phyloP scores from a whole-genome alignment of 768 basidiomycete species.

The Dentipellis fragilis region DNA sequence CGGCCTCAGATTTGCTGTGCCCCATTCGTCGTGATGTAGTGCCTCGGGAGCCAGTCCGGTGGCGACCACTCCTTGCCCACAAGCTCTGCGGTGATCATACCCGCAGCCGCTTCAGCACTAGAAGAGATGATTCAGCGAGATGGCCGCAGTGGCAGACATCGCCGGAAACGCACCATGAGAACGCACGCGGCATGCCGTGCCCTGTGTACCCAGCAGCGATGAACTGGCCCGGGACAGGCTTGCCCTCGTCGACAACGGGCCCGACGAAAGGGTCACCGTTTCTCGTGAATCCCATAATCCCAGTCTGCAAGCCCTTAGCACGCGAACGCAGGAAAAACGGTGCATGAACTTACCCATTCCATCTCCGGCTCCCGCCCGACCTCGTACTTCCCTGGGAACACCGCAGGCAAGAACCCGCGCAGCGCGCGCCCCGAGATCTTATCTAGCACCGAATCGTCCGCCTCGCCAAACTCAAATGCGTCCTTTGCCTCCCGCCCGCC shows the following conservation, averaged over 20 bases:
- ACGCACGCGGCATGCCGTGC: conserved; percentile 75
- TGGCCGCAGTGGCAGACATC: not conserved
- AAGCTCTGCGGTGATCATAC: conserved; percentile 47
- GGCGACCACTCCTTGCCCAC: conserved; percentile 31
- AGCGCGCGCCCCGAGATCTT: conserved; percentile 36
- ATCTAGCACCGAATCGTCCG: conserved; percentile 51
- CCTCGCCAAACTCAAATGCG: conserved; percentile 37
- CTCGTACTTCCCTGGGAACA: conserved; percentile 48
- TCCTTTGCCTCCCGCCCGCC: conserved; percentile 47
- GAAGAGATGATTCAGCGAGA: not conserved
- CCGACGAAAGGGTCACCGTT: conserved; percentile 58
- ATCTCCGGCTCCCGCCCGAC: conserved; percentile 45
- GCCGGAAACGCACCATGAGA: conserved; percentile 44
- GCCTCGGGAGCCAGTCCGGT: conserved; percentile 54
- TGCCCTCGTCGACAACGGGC: conserved; percentile 10
- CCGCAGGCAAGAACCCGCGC: conserved; percentile 45
- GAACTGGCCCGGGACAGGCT: conserved; percentile 45
- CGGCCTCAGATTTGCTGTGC: not conserved
- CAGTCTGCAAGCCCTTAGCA: conserved; percentile 39
- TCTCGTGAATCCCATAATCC: conserved; percentile 71
- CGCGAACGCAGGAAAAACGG: not conserved
- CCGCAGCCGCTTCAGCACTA: conserved; percentile 53
- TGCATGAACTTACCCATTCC: conserved; percentile 58
- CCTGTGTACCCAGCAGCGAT: conserved; percentile 67
- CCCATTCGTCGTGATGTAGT: conserved; percentile 18